Conservation (phyloP, 1,139 yeast genomes). For the Yamadazyma buinensis region DNA sequence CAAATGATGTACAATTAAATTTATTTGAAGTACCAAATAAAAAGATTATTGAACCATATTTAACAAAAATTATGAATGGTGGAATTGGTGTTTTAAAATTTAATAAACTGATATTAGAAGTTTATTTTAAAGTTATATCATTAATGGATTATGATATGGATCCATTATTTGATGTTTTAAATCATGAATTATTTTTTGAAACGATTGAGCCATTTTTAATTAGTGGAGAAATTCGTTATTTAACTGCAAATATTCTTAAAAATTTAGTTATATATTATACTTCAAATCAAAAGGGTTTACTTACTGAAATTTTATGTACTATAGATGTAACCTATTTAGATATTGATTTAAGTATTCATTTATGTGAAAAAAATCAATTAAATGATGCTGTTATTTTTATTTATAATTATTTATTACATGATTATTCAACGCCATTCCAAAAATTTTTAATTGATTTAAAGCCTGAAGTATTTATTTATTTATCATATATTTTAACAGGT, state of each 20-base stretch:
- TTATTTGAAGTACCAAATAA: constrained; percentile 55
- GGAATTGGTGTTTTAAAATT: constrained; percentile 37
- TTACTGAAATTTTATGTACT: constrained; percentile 65
- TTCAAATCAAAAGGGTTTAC: constrained; percentile 35
- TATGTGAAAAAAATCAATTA: constrained; percentile 54
- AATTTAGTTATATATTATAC: constrained; percentile 52
- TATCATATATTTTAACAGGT: constrained; percentile 71
- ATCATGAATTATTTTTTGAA: constrained; percentile 42
- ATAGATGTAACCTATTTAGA: constrained; percentile 67
- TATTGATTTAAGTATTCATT: constrained; percentile 61
- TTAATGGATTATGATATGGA: constrained; percentile 23
- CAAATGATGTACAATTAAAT: constrained; percentile 45
- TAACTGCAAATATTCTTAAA: constrained; percentile 64
- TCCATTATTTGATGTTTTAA: constrained; percentile 46
- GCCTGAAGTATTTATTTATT: constrained; percentile 50
- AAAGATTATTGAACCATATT: constrained; percentile 47
- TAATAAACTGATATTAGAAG: constrained; percentile 1
- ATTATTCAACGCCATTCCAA: constrained; percentile 63
- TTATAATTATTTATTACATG: constrained; percentile 63
- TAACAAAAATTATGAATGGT: constrained; percentile 53
- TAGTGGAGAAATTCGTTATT: constrained; percentile 35
- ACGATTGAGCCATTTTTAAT: constrained; percentile 50
- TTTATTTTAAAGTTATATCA: constrained; percentile 19
- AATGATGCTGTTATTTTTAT: constrained; percentile 63
- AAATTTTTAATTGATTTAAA: constrained; percentile 45